These are phyloP conservation scores for Xanthoparmelia taractica DNA, from an alignment of 495 filamentous ascomycete genomes.

Conservation along the genomic window DNA sequence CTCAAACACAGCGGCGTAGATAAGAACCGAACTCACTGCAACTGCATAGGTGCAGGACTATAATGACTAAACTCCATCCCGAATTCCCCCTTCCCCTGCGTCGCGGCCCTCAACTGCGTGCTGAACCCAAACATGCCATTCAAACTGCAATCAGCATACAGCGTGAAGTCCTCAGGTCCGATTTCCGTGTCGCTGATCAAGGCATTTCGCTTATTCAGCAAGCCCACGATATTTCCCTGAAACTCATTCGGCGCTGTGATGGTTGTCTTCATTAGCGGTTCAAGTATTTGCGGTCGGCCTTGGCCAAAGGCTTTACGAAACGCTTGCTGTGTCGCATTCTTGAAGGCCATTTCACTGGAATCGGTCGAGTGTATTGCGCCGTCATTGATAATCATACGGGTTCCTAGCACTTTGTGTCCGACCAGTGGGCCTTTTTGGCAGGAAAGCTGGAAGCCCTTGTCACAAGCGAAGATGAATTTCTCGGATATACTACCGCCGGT, in stretches of 20 bases:
- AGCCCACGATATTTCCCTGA: slow-evolving; percentile 88
- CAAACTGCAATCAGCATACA: slow-evolving; percentile 84
- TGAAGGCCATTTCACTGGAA: slow-evolving; percentile 98
- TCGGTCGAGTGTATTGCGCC: slow-evolving; percentile 98
- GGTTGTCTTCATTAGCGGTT: slow-evolving; percentile 96
- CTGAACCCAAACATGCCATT: slow-evolving; percentile 98
- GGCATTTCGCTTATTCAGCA: slow-evolving; percentile 95
- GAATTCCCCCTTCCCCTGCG: slow-evolving; percentile 98
- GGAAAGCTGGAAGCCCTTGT: slow-evolving; percentile 84
- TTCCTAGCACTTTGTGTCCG: slow-evolving; percentile 87
- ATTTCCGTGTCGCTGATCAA: slow-evolving; percentile 95
- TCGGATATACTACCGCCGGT: slow-evolving; percentile 87
- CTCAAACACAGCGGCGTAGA: neutral
- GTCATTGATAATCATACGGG: slow-evolving; percentile 88
- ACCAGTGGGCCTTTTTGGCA: slow-evolving; percentile 87
- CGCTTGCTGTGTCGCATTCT: slow-evolving; percentile 88
- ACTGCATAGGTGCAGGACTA: slow-evolving; percentile 70
- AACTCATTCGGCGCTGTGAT: slow-evolving; percentile 96
- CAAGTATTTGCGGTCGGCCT: slow-evolving; percentile 71
- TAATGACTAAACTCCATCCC: slow-evolving; percentile 99
- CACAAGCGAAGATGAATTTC: slow-evolving; percentile 92
- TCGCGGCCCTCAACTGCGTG: slow-evolving; percentile 79
- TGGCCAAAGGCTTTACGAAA: slow-evolving; percentile 90
- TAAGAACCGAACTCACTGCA: slow-evolving; percentile 60
- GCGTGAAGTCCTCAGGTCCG: slow-evolving; percentile 89